Base-by-base conservation (phyloP, 208 protist species). In the Kentomonas sorsogonicus region DNA sequence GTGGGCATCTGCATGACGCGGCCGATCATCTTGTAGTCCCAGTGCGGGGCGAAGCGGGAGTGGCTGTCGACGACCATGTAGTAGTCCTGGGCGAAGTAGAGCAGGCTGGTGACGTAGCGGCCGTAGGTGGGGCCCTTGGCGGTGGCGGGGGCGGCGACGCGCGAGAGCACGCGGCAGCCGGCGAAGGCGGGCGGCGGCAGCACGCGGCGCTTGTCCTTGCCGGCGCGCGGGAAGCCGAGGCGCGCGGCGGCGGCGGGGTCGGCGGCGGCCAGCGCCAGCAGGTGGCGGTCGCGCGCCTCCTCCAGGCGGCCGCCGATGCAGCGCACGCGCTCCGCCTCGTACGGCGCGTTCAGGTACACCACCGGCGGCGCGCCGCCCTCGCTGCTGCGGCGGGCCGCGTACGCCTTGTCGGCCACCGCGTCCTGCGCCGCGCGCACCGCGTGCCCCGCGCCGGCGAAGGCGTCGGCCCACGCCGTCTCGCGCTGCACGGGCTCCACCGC, bases 31-130 rank as follows among this genome's bases (percentile, higher is more conserved):
- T 86, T 83, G 23, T 50, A 22, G 58, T 94, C 88, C 80, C 85
- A 94, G 31, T 77, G 44, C 31, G 70, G 61, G 2, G 79, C 43
- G 55, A 92, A 89, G 47, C 85, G 79, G 9, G 74, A 83, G 78
- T 94, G 88, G 50, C 77, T 87, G 71, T 94, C 88, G 20, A 94
- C 47, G 23, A 93, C 71, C 79, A 94, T 87, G 60, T 75, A 91
- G 71, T 89, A 94, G 64, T 94, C 82, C 56, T 94, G 81, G 51
- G 81, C 63, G 40, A 69, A 74, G 56, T 77, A 91, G 44, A 94
- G 77, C 7, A 92, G 66, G 41, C 74, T 83, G 41, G 83, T 81
- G n/a, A 94, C 30, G 69, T 91, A 91, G 18, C 87, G 72, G 26
- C 74, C 82, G 60, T 78, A 92, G 1, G 82, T 93, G 13, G 90